Base-by-base conservation (phyloP, 1,284 basidiomycete genomes). In the Gymnopus androsaceus region DNA sequence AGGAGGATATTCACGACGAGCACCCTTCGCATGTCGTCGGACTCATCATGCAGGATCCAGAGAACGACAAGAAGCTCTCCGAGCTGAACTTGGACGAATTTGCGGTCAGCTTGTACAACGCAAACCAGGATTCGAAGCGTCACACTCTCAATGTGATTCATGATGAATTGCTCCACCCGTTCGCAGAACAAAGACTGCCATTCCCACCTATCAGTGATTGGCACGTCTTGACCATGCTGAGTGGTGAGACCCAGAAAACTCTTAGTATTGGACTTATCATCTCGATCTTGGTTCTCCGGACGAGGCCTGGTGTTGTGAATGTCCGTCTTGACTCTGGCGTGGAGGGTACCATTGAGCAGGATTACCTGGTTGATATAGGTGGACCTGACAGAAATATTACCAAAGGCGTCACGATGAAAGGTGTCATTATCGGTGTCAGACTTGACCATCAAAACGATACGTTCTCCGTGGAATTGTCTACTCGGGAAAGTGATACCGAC, bases 61-160 rank as follows among this genome's bases (percentile, higher is more conserved):
- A 94, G 61, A 88, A 86, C 63, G 87, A 84, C 56, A 83, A 82
- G 66, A 98, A 96, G 74, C 78, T 99, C 17, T 83, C 88, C 55
- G 94, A 96, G 63, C 86, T 99, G 57, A 96, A 95, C 67, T 77
- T 99, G 61, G 96, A 98, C 70, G 95, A 98, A 69, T 99, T 98
- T 68, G 96, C 96, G 5, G 85, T 90, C 71, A 96, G 93, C 72
- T 85, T 99, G 65, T 90, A 88, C 65, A 82, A 92, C 62, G 84
- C 86, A 17, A 91, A 91, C 64, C 79, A 88, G 59, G 90, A 94
- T 51, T 87, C 87, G 68, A 98, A 97, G 73, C 87, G 94, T 8
- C 84, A 94, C 62, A 92, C 91, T 0, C 79, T 98, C 33, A 89
- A 93, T 67, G 81, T 94, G 58, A 97, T 98, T 67, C 88, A 92